Evolutionary conservation across 306 rosid genomes (phyloP), one percentile per base, ranked within the genome.

Genomic region (Clitoria ternatea): DNA sequence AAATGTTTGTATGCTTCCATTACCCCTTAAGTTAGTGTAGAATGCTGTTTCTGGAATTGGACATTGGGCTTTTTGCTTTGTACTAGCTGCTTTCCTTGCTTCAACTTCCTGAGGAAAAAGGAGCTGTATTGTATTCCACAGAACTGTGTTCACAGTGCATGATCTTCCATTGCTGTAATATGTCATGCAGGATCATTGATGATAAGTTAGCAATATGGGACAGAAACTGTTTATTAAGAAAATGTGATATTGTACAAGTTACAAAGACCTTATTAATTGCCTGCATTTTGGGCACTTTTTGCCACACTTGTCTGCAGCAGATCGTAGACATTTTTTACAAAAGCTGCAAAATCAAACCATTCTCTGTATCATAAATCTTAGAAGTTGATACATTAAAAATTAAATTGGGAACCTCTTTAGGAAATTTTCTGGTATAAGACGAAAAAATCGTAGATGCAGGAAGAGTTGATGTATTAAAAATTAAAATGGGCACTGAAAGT

Each of bases 61-160:
- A 42, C 20, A 10, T 57, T 67, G 36, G 13, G 77, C 76, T 72
- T 2, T 71, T 75, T 35, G 47, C 12, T 84, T 81, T 70, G 82
- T 72, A 17, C 67, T 69, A 17, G 81, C 87, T 61, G 54, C 84
- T 87, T 89, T 89, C 69, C 96, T 89, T 70, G 86, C 87, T 73
- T 89, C 92, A 62, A 91, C 84, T 83, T 94, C 99, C 37, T 82
- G 82, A 1, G 97, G 99, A 76, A 94, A 94, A 20, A 94, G 87
- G 40, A 94, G 96, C 73, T 89, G 99, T 70, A 91, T 94, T 30
- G 99, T 94, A 70, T 94, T 94, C 99, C 97, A 94, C 6, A 94
- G 90, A 75, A 89, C 91, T n/a, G 99, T 94, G 81, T 91, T 94
- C 73, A 94, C 87, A 0, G 88, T 89, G 83, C 99, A 94, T 5